Conservation (phyloP, 192 early-diverging fungal species). For the Martensiomyces pterosporus region DNA sequence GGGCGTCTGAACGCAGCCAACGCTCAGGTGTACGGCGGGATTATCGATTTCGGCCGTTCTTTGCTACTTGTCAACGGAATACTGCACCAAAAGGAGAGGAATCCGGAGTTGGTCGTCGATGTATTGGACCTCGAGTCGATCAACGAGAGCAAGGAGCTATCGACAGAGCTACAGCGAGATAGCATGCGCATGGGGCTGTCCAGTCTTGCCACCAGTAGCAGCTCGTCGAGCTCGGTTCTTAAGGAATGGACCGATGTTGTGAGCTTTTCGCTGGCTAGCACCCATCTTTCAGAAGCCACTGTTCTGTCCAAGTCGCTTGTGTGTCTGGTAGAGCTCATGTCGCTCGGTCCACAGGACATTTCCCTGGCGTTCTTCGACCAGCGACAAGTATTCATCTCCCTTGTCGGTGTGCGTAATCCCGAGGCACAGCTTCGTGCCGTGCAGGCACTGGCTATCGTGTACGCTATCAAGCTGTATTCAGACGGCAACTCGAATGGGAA, state of each 20-base stretch:
- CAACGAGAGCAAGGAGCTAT: constrained; percentile 17
- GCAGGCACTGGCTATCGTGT: constrained; percentile 20
- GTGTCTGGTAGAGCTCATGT: constrained; percentile 28
- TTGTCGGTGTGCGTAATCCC: constrained; percentile 9
- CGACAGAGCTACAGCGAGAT: constrained; percentile 12
- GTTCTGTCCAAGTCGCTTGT: constrained; percentile 20
- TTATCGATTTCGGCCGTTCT: constrained; percentile 30
- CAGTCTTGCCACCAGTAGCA: background rate
- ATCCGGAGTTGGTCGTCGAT: background rate
- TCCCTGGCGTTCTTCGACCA: constrained; percentile 22
- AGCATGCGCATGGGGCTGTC: constrained; percentile 22
- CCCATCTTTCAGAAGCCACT: constrained; percentile 1
- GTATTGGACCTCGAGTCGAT: constrained; percentile 20
- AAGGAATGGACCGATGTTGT: constrained; percentile 15
- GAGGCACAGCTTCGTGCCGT: constrained; percentile 22
- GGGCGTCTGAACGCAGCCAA: background rate
- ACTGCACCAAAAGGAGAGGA: background rate
- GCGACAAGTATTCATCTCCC: constrained; percentile 8
- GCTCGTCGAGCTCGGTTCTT: background rate
- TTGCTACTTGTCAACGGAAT: constrained; percentile 28
- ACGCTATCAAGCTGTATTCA: constrained; percentile 15
- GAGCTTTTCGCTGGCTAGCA: background rate
- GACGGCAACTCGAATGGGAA: background rate
- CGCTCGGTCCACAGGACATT: constrained; percentile 11
- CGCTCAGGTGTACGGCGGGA: constrained; percentile 12